Evolutionary conservation across 2,329 filamentous ascomycete species (phyloP), one percentile per base, ranked within the genome.

Genomic region (Botrytis byssoidea): DNA sequence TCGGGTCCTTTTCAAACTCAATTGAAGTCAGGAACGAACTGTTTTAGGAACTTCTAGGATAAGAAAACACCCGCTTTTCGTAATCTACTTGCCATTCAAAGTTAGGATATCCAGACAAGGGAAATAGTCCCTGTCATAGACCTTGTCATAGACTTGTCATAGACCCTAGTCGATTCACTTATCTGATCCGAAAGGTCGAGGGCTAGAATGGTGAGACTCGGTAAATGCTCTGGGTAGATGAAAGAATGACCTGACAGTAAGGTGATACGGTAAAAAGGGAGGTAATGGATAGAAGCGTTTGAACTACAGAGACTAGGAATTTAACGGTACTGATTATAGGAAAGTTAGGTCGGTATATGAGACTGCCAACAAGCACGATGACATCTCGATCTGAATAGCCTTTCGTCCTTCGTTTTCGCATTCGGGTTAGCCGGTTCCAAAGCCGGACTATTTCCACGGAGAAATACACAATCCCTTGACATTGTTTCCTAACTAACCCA

Each of bases 101-200:
- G 59, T 25, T 40, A 61, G 29, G 20, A 61, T 37, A n/a, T 61
- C 35, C 22, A 35, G 20, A 40, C 59, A 14, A 16, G 32, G 59
- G 2, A 40, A 40, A 61, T 4, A 25, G 48, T 55, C 48, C 48
- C 25, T 55, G 48, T 55, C 48, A 16, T 51, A 7, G 48, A 16
- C 48, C 48, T n/a, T 51, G 48, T n/a, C 25, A 7, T 55, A 6
- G 25, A n/a, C 12, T n/a, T 55, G 25, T n/a, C 59, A n/a, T 42
- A 37, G 35, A 14, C 48, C 48, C 35, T 29, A 25, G 63, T 48
- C 42, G 63, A 46, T n/a, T 66, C 9, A n/a, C 64, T 67, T 67
- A 67, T 67, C 64, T 51, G 64, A 67, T 51, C 64, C 64, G 44
- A 51, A 40, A 25, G 32, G 25, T n/a, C 20, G 25, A 51, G 46